Conservation (phyloP, 106 monocot species). For the Dendrobium nobile region DNA sequence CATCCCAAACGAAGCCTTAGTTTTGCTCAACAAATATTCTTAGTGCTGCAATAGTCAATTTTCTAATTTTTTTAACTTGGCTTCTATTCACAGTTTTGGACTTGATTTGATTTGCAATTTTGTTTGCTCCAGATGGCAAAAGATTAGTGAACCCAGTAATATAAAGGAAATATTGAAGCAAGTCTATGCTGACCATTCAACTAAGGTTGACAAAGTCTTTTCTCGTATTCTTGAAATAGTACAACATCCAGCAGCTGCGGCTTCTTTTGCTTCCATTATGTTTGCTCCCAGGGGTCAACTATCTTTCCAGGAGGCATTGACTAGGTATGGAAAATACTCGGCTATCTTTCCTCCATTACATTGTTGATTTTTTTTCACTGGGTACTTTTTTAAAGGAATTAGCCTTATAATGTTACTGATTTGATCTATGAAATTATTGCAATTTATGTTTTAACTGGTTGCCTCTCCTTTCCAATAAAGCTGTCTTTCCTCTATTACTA, state of each 20-base stretch:
- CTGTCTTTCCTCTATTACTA: too few species aligned
- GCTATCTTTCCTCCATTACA: not conserved
- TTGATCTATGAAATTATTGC: too few species aligned
- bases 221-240: conserved; percentile 73
- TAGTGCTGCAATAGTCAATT: not conserved
- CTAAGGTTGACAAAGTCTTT: conserved; percentile 82
- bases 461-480: too few species aligned
- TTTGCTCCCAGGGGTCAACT: conserved; percentile 67
- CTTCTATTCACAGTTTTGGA: not conserved
- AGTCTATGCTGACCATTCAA: conserved; percentile 91
- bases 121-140: conserved; percentile 71
- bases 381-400: not conserved
- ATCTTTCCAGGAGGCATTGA: conserved; percentile 71
- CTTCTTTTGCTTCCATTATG: conserved; percentile 96
- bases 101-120: not conserved
- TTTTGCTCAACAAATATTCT: too few species aligned
- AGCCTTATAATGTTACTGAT: too few species aligned
- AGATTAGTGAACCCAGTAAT: conserved; percentile 83
- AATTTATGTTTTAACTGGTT: too few species aligned
- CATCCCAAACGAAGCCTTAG: too few species aligned
- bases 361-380: not conserved
- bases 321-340: conserved; percentile 31
- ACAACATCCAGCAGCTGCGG: conserved; percentile 87
- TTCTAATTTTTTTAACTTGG: not conserved
- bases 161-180: conserved; percentile 79